Base-by-base conservation (phyloP, 495 filamentous ascomycete species). In the Hamigera avellanea region DNA sequence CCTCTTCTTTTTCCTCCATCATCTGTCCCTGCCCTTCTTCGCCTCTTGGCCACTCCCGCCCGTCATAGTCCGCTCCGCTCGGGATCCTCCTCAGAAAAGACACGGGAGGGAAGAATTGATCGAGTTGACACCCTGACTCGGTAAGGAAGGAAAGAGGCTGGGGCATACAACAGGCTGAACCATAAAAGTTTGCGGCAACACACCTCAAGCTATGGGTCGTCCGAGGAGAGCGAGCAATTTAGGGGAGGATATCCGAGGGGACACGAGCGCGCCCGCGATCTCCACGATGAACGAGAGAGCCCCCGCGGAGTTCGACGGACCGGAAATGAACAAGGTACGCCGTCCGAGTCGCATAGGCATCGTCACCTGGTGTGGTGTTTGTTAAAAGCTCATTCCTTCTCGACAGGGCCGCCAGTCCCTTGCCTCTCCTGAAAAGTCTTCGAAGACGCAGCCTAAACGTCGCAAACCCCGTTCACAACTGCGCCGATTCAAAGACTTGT, bases 401-500 rank as follows among this genome's bases (percentile, higher is more conserved):
- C 9, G 9, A 16, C 34, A 56, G 54, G 46, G 42, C 32, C 44
- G 53, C 16, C 47, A 55, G 17, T 21, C 39, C 21, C 33, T 37
- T 13, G 9, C 51, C 18, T 33, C 27, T 25, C n/a, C 45, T 21
- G 55, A 59, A 19, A 66, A 64, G 48, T 32, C 53, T 23, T 19
- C 40, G 21, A 70, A 64, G 42, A 42, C 56, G n/a, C 63, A 52
- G 14, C 50, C 60, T 10, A 72, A 72, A 44, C 58, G 66, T 26
- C 64, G 70, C 43, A 68, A 63, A 43, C 72, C 67, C 13, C 75
- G 73, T 32, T 76, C 74, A 8, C 49, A 72, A 36, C 65, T 83
- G 40, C 76, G 76, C 36, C 76, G 79, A 46, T 79, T 72, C 59
- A 80, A 75, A 50, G 62, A 73, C 43, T 72, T 63, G 37, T 74